phyloP scores from a whole-genome alignment of 2,329 filamentous ascomycete genomes.

The Ramularia collo-cygni region DNA sequence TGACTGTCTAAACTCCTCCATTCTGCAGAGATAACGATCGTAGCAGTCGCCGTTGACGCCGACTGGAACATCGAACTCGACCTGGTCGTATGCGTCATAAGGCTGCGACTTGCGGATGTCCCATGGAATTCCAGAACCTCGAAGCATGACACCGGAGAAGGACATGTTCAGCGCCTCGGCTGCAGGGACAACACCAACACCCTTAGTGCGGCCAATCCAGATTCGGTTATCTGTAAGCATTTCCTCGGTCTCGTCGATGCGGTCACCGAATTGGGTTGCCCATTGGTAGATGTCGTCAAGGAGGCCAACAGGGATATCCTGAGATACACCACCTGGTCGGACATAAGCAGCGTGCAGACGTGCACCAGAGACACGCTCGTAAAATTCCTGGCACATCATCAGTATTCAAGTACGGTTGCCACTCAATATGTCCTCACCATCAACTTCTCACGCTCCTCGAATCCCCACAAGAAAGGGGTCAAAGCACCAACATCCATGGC shows the following conservation, averaged over 20 bases:
- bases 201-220: conserved; percentile 88
- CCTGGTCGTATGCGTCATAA: conserved; percentile 95
- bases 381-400: conserved; percentile 71
- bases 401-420: background rate
- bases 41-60: conserved; percentile 98
- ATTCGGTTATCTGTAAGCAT: conserved; percentile 98
- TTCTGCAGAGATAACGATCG: conserved; percentile 96
- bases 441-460: conserved; percentile 98
- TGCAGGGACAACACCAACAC: conserved; percentile 83
- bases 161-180: conserved; percentile 94
- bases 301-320: conserved; percentile 87
- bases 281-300: conserved; percentile 99
- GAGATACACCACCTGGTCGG: conserved; percentile 89
- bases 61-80: conserved; percentile 96
- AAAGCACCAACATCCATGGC: conserved; percentile 98
- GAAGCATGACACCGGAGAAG: conserved; percentile 96
- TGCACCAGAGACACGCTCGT: conserved; percentile 96
- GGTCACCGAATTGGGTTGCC: conserved; percentile 97
- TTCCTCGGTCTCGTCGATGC: conserved; percentile 97
- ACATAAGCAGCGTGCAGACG: conserved; percentile 97
- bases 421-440: conserved; percentile 61
- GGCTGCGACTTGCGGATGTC: conserved; percentile 95
- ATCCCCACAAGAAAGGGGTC: conserved; percentile 98
- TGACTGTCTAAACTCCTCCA: conserved; percentile 99
- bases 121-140: conserved; percentile 91